Conservation (phyloP, 202 grass and related monocot genomes). For the Miscanthus sacchariflorus region DNA sequence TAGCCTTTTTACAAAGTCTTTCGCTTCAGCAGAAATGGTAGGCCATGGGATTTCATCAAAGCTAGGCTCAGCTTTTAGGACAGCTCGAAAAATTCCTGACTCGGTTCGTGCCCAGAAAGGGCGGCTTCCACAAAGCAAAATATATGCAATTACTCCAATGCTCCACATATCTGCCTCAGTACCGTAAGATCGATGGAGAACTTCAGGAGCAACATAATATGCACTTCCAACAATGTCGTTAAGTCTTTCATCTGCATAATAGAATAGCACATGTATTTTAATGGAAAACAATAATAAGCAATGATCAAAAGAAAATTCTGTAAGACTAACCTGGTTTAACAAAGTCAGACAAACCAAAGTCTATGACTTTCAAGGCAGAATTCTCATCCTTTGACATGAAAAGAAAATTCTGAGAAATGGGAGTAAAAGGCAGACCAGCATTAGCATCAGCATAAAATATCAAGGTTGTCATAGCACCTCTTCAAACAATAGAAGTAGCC, state of each 20-base stretch:
- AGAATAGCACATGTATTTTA: conserved; percentile 34
- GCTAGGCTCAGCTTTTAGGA: conserved; percentile 84
- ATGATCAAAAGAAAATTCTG: conserved; percentile 26
- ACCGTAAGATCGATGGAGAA: conserved; percentile 88
- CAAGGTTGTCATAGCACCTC: conserved; percentile 13
- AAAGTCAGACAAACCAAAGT: conserved; percentile 94
- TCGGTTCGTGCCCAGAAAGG: conserved; percentile 95
- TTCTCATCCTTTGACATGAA: conserved; percentile 82
- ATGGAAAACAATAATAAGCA: conserved; percentile 25
- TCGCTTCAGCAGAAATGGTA: conserved; percentile 69
- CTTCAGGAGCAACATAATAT: conserved; percentile 96
- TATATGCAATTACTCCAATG: conserved; percentile 93
- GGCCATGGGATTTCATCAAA: conserved; percentile 96
- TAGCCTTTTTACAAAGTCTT: conserved; percentile 83
- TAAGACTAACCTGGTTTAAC: conserved; percentile 86
- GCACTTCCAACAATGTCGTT: conserved; percentile 98
- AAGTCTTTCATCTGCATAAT: conserved; percentile 82
- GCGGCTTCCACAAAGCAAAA: conserved; percentile 91
- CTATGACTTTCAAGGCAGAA: conserved; percentile 87
- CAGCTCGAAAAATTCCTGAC: conserved; percentile 89
- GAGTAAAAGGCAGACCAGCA: conserved; percentile 36
- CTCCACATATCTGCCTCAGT: conserved; percentile 99
- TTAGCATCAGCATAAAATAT: conserved; percentile 45
- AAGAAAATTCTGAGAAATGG: conserved; percentile 84
- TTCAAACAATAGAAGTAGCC: neutral